Percentiles rank a stretch among this genome's conserved stretches.
phyloP scores from a whole-genome alignment of 306 rosid genomes.

The Malus orientalis region DNA sequence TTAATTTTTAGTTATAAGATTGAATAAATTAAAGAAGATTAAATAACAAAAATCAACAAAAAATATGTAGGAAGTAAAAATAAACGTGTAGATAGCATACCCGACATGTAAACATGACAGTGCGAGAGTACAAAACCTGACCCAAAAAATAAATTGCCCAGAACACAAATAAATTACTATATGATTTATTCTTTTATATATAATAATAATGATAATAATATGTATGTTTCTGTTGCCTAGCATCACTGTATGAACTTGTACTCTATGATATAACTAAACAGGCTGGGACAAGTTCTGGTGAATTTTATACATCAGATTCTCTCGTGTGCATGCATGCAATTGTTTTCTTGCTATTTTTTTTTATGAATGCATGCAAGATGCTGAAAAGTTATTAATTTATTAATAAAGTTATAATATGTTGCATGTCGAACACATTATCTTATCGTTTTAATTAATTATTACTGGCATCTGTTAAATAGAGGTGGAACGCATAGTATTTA shows the following conservation, averaged over 20 bases:
- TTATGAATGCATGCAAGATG: slow-evolving; percentile 26
- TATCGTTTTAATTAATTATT: no score
- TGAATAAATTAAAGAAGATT: no score
- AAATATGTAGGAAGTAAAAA: no score
- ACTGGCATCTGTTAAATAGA: not conserved
- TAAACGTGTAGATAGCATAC: no score
- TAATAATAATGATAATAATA: not conserved
- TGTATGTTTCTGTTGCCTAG: slow-evolving; percentile 5
- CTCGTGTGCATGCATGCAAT: slow-evolving; percentile 34
- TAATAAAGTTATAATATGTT: not conserved
- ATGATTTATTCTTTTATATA: not conserved
- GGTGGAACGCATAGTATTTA: not conserved
- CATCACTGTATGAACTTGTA: not conserved
- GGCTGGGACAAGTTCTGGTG: slow-evolving; percentile 7
- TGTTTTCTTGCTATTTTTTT: slow-evolving; percentile 45
- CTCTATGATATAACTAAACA: not conserved
- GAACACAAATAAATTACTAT: not conserved
- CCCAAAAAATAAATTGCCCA: not conserved
- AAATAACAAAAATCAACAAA: no score
- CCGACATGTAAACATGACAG: not conserved
- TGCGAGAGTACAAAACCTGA: not conserved
- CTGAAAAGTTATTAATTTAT: not conserved
- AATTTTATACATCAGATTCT: slow-evolving; percentile 29
- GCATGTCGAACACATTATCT: no score
- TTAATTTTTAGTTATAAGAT: accelerated